Evolutionary conservation across 1,284 basidiomycete genomes (phyloP).

Genomic region (Ceraceosorus guamensis): DNA sequence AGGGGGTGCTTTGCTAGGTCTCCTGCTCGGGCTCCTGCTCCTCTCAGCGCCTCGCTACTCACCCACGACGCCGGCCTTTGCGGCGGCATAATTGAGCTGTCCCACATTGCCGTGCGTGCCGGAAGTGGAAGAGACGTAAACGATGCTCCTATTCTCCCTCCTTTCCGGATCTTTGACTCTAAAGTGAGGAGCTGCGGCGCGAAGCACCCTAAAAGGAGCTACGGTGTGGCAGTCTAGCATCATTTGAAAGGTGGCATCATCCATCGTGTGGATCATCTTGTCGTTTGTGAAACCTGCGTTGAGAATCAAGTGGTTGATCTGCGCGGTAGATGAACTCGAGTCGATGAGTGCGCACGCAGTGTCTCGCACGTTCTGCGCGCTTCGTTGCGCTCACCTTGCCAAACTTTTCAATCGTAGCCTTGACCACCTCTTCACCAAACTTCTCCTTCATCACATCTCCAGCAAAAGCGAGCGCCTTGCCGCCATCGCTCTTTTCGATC

Average conservation of each 20-base stretch:
- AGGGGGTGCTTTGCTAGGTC: too few species aligned
- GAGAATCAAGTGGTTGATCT: conserved; percentile 62
- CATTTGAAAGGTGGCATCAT: conserved; percentile 71
- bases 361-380: background rate
- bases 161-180: conserved; percentile 60
- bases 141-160: conserved; percentile 60
- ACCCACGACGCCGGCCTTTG: too few species aligned
- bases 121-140: conserved; percentile 27
- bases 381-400: conserved; percentile 23
- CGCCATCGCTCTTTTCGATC: conserved; percentile 65
- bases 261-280: conserved; percentile 75
- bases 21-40: too few species aligned
- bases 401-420: conserved; percentile 59
- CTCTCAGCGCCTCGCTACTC: too few species aligned
- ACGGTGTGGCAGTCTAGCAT: conserved; percentile 66
- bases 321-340: conserved; percentile 55
- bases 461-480: conserved; percentile 54
- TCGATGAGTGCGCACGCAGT: too few species aligned
- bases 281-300: conserved; percentile 78
- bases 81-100: conserved; percentile 64
- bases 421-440: conserved; percentile 70
- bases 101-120: conserved; percentile 55
- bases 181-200: conserved; percentile 75
- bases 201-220: conserved; percentile 68
- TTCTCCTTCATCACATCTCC: conserved; percentile 52